These are phyloP conservation scores for Mycena haematopus DNA, from an alignment of 768 basidiomycete genomes.

Conservation along the genomic window DNA sequence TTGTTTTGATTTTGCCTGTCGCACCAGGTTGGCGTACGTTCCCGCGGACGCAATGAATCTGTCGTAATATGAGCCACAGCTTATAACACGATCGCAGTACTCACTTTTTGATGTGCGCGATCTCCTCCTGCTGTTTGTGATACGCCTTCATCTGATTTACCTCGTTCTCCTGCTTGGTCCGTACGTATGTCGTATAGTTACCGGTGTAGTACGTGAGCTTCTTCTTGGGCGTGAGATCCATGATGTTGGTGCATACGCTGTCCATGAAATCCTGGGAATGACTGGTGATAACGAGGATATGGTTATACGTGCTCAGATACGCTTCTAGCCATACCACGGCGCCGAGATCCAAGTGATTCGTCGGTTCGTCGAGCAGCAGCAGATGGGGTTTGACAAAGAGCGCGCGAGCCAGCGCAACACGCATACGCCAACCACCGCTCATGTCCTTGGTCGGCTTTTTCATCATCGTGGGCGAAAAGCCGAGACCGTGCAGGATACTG, in stretches of 20 bases:
- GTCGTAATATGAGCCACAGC: conserved; percentile 18
- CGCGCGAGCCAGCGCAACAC: conserved; percentile 94
- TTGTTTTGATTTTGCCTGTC: conserved; percentile 99
- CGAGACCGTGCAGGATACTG: conserved; percentile 96
- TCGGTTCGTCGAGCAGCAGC: conserved; percentile 90
- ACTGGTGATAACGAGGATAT: conserved; percentile 96
- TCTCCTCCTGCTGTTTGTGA: conserved; percentile 97
- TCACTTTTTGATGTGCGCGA: conserved; percentile 96
- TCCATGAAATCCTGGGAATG: conserved; percentile 99
- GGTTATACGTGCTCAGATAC: conserved; percentile 97
- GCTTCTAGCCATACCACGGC: conserved; percentile 99
- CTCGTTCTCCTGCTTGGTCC: conserved; percentile 96
- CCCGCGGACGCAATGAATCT: conserved; percentile 99
- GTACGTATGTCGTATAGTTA: conserved; percentile 97
- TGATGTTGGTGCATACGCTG: conserved; percentile 95
- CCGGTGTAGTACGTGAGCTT: conserved; percentile 94
- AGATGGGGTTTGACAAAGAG: conserved; percentile 97
- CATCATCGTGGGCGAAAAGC: conserved; percentile 93
- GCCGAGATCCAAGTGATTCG: conserved; percentile 94
- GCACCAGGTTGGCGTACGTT: conserved; percentile 98
- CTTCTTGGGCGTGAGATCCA: conserved; percentile 93
- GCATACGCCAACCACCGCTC: conserved; percentile 99
- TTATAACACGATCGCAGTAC: conserved; percentile 30
- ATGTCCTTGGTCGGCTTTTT: conserved; percentile 96
- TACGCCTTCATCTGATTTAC: conserved; percentile 99